Evolutionary conservation across 73 alveolate species (phyloP), one percentile per base, ranked within the genome.

Genomic region (Paramecium octaurelia): DNA sequence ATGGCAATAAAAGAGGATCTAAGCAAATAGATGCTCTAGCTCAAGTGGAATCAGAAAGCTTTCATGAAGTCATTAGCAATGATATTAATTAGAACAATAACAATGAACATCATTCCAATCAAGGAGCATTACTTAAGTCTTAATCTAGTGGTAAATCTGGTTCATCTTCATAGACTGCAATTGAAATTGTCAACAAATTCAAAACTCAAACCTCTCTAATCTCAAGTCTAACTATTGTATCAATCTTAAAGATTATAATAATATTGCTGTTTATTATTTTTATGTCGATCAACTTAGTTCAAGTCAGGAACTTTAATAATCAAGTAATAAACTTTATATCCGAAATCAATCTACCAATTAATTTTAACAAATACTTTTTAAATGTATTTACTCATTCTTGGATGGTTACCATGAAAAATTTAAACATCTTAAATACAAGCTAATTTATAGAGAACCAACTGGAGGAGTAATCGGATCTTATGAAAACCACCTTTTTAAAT

Each of bases 101-200:
- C 1, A 18, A 64, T 14, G 50, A 64, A 27, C 29, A 23, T 11
- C 1, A 64, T 27, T 64, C 84, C 2, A 64, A 64, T 64, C 9
- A 64, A 31, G 91, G 75, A 43, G 38, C 75, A 44, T 6, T 31
- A 31, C 34, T 42, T 21, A 43, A 46, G 46, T 64, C 84, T 64
- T 34, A 64, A 64, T 80, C 91, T 20, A 80, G 91, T 80, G 14
- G 34, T 20, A 80, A 29, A 23, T 80, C 91, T 21, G 91, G 91
- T 21, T 38, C 71, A 24, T 80, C 91, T 3, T 71, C 76, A 1
- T 21, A 21, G 10, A 23, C 91, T 11, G 91, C 91, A 0, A 46
- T 80, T 21, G 46, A 80, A 44, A 24, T 80, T 11, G 57, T 80
- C 21, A 80, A 48, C n/a, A 43, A 44, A 21, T 80, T 80, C 46